Conservation (phyloP, 768 basidiomycete species). For the Phanerodontia chrysosporium region DNA sequence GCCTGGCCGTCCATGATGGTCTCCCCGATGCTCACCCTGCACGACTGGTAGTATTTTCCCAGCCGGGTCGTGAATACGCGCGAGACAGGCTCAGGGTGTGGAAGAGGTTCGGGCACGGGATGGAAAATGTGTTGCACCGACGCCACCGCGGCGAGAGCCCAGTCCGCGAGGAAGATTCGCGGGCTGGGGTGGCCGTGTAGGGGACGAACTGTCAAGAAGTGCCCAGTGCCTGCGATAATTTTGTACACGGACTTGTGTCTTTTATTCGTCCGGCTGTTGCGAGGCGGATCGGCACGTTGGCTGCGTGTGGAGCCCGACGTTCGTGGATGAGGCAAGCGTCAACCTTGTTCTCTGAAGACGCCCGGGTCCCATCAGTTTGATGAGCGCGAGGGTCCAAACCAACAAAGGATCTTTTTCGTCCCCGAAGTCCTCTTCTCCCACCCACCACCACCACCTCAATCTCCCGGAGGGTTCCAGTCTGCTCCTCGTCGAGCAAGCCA, state of each 20-base stretch:
- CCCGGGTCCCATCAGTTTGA: no score
- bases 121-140: neutral
- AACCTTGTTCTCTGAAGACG: no score
- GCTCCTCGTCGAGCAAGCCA: neutral
- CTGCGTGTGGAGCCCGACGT: neutral
- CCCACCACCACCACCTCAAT: neutral
- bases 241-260: neutral
- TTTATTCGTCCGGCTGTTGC: neutral
- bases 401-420: neutral
- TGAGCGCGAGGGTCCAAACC: neutral
- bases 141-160: neutral
- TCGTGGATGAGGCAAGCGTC: no score
- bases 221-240: neutral
- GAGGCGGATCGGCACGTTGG: neutral
- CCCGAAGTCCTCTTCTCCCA: neutral
- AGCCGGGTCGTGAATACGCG: neutral
- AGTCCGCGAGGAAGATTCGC: neutral
- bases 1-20: neutral
- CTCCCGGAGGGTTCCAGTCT: neutral
- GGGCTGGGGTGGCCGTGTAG: neutral
- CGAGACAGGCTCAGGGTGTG: neutral
- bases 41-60: neutral
- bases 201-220: neutral
- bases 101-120: neutral
- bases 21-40: neutral